Evolutionary conservation across 495 filamentous ascomycete genomes (phyloP).

Genomic region (Neurospora africana): DNA sequence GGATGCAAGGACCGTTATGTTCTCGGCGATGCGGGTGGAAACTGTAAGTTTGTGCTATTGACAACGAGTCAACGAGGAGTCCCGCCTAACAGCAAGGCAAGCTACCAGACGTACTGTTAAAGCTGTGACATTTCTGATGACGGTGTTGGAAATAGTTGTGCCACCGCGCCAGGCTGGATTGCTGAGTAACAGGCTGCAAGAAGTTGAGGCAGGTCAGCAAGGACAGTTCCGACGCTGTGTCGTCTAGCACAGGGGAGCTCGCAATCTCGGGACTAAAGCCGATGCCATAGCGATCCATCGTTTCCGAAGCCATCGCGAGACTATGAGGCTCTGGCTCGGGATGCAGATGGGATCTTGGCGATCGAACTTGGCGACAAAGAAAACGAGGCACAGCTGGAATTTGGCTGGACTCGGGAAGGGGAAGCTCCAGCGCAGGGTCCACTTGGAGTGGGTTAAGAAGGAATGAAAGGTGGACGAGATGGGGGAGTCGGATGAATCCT

Average conservation of each 20-base stretch:
- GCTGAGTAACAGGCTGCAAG: slow-evolving; percentile 35
- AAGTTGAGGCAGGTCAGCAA: not conserved
- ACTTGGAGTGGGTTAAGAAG: not conserved
- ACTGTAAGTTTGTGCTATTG: slow-evolving; percentile 25
- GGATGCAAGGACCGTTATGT: slow-evolving; percentile 61
- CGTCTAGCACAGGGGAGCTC: not conserved
- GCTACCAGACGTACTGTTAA: slow-evolving; percentile 28
- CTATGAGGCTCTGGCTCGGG: not conserved
- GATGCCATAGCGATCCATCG: not conserved
- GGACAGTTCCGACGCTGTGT: not conserved
- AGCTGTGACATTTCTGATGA: slow-evolving; percentile 38
- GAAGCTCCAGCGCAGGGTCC: not conserved
- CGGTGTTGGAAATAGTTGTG: slow-evolving; percentile 33
- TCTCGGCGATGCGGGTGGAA: slow-evolving; percentile 45
- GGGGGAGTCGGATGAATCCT: not conserved
- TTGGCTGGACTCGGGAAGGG: not conserved
- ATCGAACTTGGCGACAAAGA: not conserved
- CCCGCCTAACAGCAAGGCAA: not conserved
- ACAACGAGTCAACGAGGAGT: not conserved
- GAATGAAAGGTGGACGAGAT: not conserved
- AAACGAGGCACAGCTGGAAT: not conserved
- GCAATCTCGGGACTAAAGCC: not conserved
- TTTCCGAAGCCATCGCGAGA: not conserved
- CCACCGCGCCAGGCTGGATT: slow-evolving; percentile 33
- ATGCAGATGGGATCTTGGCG: not conserved